Percentiles rank a stretch among this genome's conserved stretches.
Evolutionary conservation across 1,139 yeast genomes (phyloP).

Genomic region (Eremothecium coryli): DNA sequence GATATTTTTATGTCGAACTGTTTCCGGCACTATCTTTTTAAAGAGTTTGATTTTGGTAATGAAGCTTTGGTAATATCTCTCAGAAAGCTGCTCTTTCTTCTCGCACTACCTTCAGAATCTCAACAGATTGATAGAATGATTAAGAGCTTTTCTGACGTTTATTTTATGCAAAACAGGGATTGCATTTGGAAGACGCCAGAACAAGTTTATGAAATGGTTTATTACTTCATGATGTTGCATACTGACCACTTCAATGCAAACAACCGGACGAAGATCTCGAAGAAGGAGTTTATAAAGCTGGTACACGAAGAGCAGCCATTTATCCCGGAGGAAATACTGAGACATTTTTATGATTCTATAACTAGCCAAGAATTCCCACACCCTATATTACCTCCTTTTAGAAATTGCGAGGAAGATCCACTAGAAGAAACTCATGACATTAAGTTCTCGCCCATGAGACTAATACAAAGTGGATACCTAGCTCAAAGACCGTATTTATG

Average conservation of each 20-base stretch:
- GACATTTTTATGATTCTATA: slow-evolving; percentile 56
- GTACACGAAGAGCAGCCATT: slow-evolving; percentile 32
- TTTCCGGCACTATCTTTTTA: slow-evolving; percentile 33
- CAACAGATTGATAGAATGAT: slow-evolving; percentile 64
- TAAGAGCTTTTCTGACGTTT: slow-evolving; percentile 44
- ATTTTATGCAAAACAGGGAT: slow-evolving; percentile 31
- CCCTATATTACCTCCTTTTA: slow-evolving; percentile 13
- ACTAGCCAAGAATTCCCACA: slow-evolving; percentile 45
- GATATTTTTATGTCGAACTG: slow-evolving; percentile 33
- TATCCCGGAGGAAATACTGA: slow-evolving; percentile 35
- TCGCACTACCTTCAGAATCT: slow-evolving; percentile 55
- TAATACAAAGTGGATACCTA: slow-evolving; percentile 8
- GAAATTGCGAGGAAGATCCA: slow-evolving; percentile 6
- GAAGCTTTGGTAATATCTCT: slow-evolving; percentile 57
- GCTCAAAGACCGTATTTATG: slow-evolving; percentile 6
- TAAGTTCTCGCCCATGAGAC: slow-evolving; percentile 5
- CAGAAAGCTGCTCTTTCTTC: slow-evolving; percentile 45
- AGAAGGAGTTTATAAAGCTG: slow-evolving; percentile 44
- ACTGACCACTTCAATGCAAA: slow-evolving; percentile 59
- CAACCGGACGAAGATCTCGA: slow-evolving; percentile 56
- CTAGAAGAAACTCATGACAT: slow-evolving; percentile 4
- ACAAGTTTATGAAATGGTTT: slow-evolving; percentile 51
- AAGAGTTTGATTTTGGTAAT: slow-evolving; percentile 38
- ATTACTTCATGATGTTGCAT: slow-evolving; percentile 56
- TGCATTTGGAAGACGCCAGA: slow-evolving; percentile 32